Evolutionary conservation across 2,329 filamentous ascomycete genomes (phyloP), one percentile per base, ranked within the genome.

Genomic region (Epichloe amarillans): DNA sequence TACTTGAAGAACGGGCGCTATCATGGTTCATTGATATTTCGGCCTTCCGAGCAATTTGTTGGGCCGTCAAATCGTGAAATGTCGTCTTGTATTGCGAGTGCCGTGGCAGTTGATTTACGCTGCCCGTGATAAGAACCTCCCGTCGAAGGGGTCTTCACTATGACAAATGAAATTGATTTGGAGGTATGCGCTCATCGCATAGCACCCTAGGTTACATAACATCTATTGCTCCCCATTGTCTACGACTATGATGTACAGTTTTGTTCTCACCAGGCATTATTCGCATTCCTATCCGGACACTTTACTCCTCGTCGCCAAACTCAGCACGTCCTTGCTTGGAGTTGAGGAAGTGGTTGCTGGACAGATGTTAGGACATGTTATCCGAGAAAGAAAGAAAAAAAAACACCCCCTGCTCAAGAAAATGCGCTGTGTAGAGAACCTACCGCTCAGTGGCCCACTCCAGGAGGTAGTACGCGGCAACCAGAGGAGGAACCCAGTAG

Each of bases 381-480:
- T 36, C 26, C 10, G 7, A 3, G 10, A 7, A 10, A 19, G 4
- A 5, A 42, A 19, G 10, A 4, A 30, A 4, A 4, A 30, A 30
- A 10, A 10, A 23, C 5, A n/a, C n/a, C n/a, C 3, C 8, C 26
- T 30, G 26, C 26, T 30, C 26, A 30, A 30, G 26, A 30, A 30
- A 10, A 30, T 11, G 26, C 3, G 10, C 26, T 30, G 26, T 30
- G 4, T 30, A 30, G 26, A 30, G 26, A 8, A 72, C 82, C 61
- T 79, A 97, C 93, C 83, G 82, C 73, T 95, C 83, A 63, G 80
- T 84, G 58, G 93, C 91, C 93, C 93, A 98, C 66, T 86, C 72
- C 84, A 97, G 86, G 58, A 81, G 66, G 66, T 83, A 81, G 75
- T 97, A 98, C 59, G 79, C 89, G 59, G 76, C 69, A 57, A 93